Conservation (phyloP, 148 eudicot genomes). For the Silene uniflora region DNA sequence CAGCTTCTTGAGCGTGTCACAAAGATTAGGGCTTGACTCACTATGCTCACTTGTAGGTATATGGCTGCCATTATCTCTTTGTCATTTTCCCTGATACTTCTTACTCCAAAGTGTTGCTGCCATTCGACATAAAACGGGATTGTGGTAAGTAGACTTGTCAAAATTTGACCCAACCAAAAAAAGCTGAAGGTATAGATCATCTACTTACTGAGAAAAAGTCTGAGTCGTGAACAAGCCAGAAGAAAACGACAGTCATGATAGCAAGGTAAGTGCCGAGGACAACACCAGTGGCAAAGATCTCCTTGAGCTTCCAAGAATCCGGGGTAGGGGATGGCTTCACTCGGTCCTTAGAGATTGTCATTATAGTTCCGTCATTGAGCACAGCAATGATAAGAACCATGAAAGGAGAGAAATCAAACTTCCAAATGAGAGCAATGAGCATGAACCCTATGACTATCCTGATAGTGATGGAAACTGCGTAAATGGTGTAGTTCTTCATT, state of each 20-base stretch:
- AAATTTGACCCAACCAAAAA: too few species aligned
- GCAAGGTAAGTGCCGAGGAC: conserved; percentile 72
- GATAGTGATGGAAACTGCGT: conserved; percentile 69
- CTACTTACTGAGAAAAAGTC: conserved; percentile 54
- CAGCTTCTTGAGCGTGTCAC: conserved; percentile 72
- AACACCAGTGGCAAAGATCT: conserved; percentile 69
- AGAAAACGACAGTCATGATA: conserved; percentile 64
- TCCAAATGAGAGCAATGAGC: conserved; percentile 68
- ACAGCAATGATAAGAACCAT: conserved; percentile 69
- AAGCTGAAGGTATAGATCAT: background rate
- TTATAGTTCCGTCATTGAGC: conserved; percentile 75
- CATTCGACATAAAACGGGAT: conserved; percentile 3
- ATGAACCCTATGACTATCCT: conserved; percentile 63
- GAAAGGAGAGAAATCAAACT: conserved; percentile 76
- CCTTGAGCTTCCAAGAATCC: conserved; percentile 70
- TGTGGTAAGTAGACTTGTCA: background rate
- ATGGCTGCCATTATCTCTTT: conserved; percentile 56
- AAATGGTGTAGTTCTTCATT: conserved; percentile 76
- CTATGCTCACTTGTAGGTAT: conserved; percentile 74
- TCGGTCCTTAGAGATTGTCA: conserved; percentile 77
- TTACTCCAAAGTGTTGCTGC: conserved; percentile 50
- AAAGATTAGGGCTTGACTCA: conserved; percentile 73
- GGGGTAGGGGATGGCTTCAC: conserved; percentile 73
- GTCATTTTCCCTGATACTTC: conserved; percentile 29
- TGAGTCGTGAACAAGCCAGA: conserved; percentile 52